These are phyloP conservation scores for Cutaneotrichosporon cyanovorans DNA, from an alignment of 1,284 basidiomycete species.

Conservation along the genomic window DNA sequence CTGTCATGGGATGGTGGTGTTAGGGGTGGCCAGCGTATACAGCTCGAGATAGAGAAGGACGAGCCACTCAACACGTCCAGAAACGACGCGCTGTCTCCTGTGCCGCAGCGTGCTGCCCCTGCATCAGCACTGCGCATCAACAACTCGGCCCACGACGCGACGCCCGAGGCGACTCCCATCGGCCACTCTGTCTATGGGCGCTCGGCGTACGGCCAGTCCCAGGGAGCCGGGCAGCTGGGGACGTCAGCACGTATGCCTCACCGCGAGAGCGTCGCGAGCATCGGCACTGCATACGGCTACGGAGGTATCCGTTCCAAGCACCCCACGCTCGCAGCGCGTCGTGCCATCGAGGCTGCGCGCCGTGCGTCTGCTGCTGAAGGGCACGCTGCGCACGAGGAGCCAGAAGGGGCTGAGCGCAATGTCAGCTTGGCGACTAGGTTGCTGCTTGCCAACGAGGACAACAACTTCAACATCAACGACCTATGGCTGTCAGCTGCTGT, in stretches of 20 bases:
- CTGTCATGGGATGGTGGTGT: constrained; percentile 85
- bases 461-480: constrained; percentile 47
- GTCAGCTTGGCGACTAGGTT: constrained; percentile 70
- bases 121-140: constrained; percentile 21
- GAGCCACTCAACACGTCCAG: constrained; percentile 29
- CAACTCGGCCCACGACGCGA: too few relatives aligned
- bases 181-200: not conserved
- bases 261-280: constrained; percentile 5
- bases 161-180: too few relatives aligned
- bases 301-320: constrained; percentile 46
- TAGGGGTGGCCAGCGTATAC: constrained; percentile 66
- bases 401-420: constrained; percentile 24
- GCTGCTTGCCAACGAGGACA: constrained; percentile 56
- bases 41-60: constrained; percentile 65
- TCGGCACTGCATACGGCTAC: constrained; percentile 29
- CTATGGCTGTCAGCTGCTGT: constrained; percentile 47
- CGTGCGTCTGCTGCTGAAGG: constrained; percentile 32
- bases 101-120: constrained; percentile 17
- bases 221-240: constrained; percentile 40
- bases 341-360: constrained; percentile 42
- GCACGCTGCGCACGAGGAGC: constrained; percentile 8
- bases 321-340: constrained; percentile 43
- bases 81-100: constrained; percentile 9
- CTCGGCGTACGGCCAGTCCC: constrained; percentile 31
- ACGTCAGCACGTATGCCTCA: constrained; percentile 8